Base-by-base conservation (phyloP, 2,329 filamentous ascomycete genomes). In the Aspergillus unguis region DNA sequence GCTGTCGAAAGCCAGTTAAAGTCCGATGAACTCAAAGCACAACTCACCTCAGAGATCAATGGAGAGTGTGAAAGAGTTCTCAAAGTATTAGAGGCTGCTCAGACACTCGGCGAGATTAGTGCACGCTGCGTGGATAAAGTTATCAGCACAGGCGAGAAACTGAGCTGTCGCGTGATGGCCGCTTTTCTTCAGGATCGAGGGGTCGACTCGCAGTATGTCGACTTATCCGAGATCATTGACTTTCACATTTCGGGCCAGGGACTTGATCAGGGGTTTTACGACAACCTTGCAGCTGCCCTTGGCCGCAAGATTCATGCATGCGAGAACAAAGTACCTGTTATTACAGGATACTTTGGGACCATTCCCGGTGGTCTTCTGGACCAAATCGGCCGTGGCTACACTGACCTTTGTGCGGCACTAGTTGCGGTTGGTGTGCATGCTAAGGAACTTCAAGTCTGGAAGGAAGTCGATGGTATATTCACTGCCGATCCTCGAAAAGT, bases 391-490 rank as follows among this genome's bases (percentile, higher is more conserved):
- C 87, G 94, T 62, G 94, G 94, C 29, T 99, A 99, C 73, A 97
- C 94, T 7, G 94, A 99, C 72, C 82, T 99, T 43, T 97, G 94
- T 70, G 92, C 94, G 9, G 92, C 94, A 5, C 79, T 99, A 11
- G 86, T 92, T 47, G 91, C 94, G 1, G 92, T 99, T 7, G 92
- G 91, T 3, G 77, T 95, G n/a, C 79, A 84, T 62, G 94, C 94
- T 1, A 78, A 86, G 49, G 94, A 99, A 71, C 80, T 99, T 48
- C 94, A 99, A 72, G 88, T 99, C 58, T 97, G 94, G 94, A 99
- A 99, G 76, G 94, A 99, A 70, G 94, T 99, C 5, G 94, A 99
- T 71, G 92, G 91, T 54, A 95, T 97, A 67, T 94, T 96, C 73
- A 88, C 85, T 1, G 85, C 85, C 4, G 92, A 96, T 66, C 90